Conservation (phyloP, 169 alveolate species). For the Plasmodium gonderi region DNA sequence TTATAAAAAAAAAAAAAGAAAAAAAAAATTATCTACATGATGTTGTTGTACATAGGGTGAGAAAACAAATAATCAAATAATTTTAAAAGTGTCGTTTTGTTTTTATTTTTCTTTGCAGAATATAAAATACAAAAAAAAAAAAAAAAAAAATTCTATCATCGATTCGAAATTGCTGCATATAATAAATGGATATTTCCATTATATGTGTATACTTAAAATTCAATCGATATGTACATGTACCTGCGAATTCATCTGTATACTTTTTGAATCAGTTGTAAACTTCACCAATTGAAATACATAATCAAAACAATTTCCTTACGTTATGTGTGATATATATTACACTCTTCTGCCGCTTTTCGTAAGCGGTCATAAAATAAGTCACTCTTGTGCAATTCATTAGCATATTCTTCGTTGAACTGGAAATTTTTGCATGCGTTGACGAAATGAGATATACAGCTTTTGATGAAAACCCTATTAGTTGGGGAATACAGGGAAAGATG, state of each 20-base stretch:
- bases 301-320: neutral
- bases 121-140: neutral
- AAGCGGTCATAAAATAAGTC: conserved; percentile 22
- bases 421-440: conserved; percentile 27
- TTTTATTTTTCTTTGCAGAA: neutral
- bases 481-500: neutral
- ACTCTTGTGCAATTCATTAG: conserved; percentile 10
- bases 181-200: neutral
- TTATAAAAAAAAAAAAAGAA: too few relatives aligned
- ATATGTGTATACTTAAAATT: too few relatives aligned
- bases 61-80: neutral
- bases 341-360: conserved; percentile 41
- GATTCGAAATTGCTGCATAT: neutral
- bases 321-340: conserved; percentile 13
- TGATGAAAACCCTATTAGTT: conserved; percentile 64
- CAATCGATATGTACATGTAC: neutral
- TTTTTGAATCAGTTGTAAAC: neutral
- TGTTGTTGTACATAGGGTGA: neutral
- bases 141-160: neutral
- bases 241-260: neutral
- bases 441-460: conserved; percentile 51
- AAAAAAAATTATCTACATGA: neutral
- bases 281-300: too few relatives aligned
- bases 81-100: neutral
- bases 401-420: conserved; percentile 29